phyloP scores from a whole-genome alignment of 495 filamentous ascomycete genomes.

The Xanthoparmelia taractica region DNA sequence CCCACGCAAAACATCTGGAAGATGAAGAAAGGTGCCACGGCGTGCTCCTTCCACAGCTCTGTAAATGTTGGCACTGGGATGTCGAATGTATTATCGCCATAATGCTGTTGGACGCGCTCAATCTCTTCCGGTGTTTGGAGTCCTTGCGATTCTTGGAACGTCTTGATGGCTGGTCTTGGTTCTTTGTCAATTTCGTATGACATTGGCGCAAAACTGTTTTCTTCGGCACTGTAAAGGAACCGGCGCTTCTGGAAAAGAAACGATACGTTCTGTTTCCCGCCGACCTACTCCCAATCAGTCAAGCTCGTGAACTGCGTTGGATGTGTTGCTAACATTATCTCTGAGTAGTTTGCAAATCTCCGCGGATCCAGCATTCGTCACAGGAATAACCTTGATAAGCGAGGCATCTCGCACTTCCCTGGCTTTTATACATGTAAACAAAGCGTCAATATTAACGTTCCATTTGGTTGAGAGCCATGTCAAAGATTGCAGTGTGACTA shows the following conservation, averaged over 20 bases:
- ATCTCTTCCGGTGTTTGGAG: constrained; percentile 64
- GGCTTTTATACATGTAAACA: constrained; percentile 71
- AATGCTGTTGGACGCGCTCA: constrained; percentile 74
- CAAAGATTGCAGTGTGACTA: constrained; percentile 80
- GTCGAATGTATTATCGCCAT: constrained; percentile 94
- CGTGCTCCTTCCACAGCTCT: constrained; percentile 96
- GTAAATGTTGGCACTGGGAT: constrained; percentile 93
- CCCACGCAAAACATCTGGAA: constrained; percentile 99
- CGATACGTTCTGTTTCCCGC: constrained; percentile 65
- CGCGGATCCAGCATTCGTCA: constrained; percentile 78
- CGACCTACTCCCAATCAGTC: constrained; percentile 39
- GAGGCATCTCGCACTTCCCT: constrained; percentile 67
- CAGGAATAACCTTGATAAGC: constrained; percentile 88
- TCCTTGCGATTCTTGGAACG: constrained; percentile 72
- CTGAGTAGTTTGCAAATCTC: constrained; percentile 77
- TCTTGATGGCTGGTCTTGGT: constrained; percentile 65
- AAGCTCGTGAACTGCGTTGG: neutral
- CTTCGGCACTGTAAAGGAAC: constrained; percentile 72
- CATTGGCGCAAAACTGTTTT: constrained; percentile 66
- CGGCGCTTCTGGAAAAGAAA: constrained; percentile 98
- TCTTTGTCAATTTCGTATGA: constrained; percentile 77
- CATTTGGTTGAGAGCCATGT: constrained; percentile 95
- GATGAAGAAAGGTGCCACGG: constrained; percentile 97
- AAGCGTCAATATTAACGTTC: constrained; percentile 76
- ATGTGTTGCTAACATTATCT: constrained; percentile 51